Percentiles rank a stretch among this genome's conserved stretches.
Evolutionary conservation across 2,329 filamentous ascomycete genomes (phyloP).

Genomic region (Leptodontidium sp.): DNA sequence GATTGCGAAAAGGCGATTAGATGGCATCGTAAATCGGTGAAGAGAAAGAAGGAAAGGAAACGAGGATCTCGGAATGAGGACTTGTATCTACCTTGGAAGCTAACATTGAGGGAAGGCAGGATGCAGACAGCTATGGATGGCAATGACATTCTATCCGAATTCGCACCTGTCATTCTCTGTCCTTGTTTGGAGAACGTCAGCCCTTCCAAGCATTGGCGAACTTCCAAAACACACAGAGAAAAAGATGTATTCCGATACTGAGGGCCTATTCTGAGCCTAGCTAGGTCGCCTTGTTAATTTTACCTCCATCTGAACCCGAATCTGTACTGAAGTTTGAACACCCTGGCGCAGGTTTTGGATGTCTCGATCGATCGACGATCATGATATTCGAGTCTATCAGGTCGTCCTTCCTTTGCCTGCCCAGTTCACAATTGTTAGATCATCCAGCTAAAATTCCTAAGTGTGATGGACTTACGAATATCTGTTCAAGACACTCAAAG

Average conservation of each 20-base stretch:
- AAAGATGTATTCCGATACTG: constrained; percentile 11
- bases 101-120: constrained; percentile 10
- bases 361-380: too few relatives aligned
- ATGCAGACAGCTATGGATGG: constrained; percentile 11
- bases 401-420: too few relatives aligned
- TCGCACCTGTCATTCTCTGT: constrained; percentile 11
- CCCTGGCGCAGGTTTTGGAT: too few relatives aligned
- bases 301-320: constrained; percentile 9
- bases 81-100: constrained; percentile 11
- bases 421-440: too few relatives aligned
- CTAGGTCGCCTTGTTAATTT: constrained; percentile 11
- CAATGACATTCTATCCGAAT: constrained; percentile 11
- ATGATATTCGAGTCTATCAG: too few relatives aligned
- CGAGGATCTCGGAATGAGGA: constrained; percentile 6
- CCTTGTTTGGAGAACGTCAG: constrained; percentile 10
- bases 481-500: too few relatives aligned
- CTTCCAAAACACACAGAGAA: constrained; percentile 12
- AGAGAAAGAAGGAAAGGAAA: constrained; percentile 4
- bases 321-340: too few relatives aligned
- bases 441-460: too few relatives aligned
- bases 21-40: too few relatives aligned
- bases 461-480: too few relatives aligned
- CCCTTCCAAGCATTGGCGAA: constrained; percentile 12
- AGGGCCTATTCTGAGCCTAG: constrained; percentile 7
- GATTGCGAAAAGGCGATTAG: too few relatives aligned